Conservation (phyloP, 495 filamentous ascomycete genomes). For the Hypoxylon fuscum region DNA sequence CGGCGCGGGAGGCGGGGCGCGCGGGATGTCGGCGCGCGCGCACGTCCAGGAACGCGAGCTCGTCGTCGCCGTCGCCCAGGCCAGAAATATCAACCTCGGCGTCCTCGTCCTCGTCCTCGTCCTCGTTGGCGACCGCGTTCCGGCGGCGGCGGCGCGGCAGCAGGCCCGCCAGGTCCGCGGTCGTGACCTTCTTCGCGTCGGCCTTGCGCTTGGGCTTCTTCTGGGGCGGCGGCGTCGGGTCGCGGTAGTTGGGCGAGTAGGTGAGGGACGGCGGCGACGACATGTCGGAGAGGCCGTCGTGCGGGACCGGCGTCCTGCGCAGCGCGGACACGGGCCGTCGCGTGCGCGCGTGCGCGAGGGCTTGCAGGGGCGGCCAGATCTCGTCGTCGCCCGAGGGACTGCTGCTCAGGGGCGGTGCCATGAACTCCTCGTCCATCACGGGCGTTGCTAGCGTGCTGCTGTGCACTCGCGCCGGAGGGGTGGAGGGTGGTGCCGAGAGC, state of each 20-base stretch:
- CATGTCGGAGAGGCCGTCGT: constrained; percentile 50
- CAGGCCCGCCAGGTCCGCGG: constrained; percentile 53
- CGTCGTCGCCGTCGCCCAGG: constrained; percentile 46
- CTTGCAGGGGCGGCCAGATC: constrained; percentile 51
- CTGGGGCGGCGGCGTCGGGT: constrained; percentile 40
- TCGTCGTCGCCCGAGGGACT: constrained; percentile 49
- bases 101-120: constrained; percentile 39
- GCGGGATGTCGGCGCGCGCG: constrained; percentile 37
- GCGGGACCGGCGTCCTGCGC: constrained; percentile 43
- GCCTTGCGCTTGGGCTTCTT: constrained; percentile 35
- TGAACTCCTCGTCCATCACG: constrained; percentile 49
- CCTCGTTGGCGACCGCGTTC: too few species aligned
- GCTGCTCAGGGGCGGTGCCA: constrained; percentile 57
- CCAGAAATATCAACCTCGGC: constrained; percentile 44
- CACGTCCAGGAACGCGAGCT: constrained; percentile 48
- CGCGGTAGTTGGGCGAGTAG: constrained; percentile 58
- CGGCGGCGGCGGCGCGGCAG: constrained; percentile 50
- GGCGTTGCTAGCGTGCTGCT: constrained; percentile 30
- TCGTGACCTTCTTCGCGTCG: constrained; percentile 46
- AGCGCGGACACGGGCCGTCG: constrained; percentile 32
- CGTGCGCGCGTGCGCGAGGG: constrained; percentile 47
- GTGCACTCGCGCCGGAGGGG: constrained; percentile 23
- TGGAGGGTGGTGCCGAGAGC: constrained; percentile 29
- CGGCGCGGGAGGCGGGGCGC: constrained; percentile 26
- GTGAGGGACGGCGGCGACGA: constrained; percentile 62